Evolutionary conservation across 768 basidiomycete genomes (phyloP).

Genomic region (Pleurotus eryngii): DNA sequence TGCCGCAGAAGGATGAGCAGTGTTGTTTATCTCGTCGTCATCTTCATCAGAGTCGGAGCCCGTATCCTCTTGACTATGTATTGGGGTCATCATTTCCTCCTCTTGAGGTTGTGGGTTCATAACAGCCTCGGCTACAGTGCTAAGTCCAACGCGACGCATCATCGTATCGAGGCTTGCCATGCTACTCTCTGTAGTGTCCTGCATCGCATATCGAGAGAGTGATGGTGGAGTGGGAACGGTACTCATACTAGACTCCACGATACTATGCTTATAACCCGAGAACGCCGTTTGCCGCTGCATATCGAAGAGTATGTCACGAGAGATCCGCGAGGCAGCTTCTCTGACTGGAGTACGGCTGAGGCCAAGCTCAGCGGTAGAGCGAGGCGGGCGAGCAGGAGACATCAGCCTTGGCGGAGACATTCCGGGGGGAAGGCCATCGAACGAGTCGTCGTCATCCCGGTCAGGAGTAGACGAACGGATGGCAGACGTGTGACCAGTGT

Average conservation of each 20-base stretch:
- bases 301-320: constrained; percentile 58
- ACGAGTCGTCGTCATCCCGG: constrained; percentile 47
- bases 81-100: constrained; percentile 8
- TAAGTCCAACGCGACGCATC: constrained; percentile 55
- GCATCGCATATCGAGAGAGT: constrained; percentile 58
- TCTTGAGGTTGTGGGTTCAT: constrained; percentile 1
- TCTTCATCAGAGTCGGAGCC: constrained; percentile 59
- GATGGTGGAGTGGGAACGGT: constrained; percentile 71
- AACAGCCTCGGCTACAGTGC: not conserved
- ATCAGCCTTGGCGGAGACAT: constrained; percentile 58
- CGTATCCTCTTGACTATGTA: constrained; percentile 28
- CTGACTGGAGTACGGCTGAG: constrained; percentile 66
- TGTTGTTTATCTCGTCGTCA: constrained; percentile 52
- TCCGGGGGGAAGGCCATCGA: constrained; percentile 49
- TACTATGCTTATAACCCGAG: constrained; percentile 19
- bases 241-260: constrained; percentile 63
- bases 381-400: constrained; percentile 52
- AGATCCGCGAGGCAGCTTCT: constrained; percentile 69
- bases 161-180: constrained; percentile 63
- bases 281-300: constrained; percentile 35
- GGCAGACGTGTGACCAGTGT: constrained; percentile 15
- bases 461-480: constrained; percentile 9
- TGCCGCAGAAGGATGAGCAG: constrained; percentile 65
- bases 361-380: constrained; percentile 45
- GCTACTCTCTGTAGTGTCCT: constrained; percentile 36